Base-by-base conservation (phyloP, 257 asterid genomes). In the Gentiana dahurica region DNA sequence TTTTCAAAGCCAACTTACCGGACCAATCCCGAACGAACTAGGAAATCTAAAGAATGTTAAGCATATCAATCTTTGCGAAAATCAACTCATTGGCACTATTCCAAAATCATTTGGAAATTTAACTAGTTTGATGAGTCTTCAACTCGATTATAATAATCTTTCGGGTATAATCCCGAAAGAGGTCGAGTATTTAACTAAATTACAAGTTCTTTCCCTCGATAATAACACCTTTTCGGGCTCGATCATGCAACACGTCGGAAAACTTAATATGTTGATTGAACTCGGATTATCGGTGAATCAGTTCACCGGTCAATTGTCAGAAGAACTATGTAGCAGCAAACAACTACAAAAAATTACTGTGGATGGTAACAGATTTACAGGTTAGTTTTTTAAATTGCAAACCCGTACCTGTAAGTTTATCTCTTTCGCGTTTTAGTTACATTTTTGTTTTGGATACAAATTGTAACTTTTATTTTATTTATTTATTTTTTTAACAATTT, bases 261-360 rank as follows among this genome's bases (percentile, higher is more conserved):
- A 44, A 24, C 33, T 65, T 62, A 24, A 15, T 6, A 48, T 54
- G 2, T 51, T 51, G 55, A 6, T 53, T 54, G 24, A 24, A 77
- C 1, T 53, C 35, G 56, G 11, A 2, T 33, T 33, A 33, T 33
- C 35, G 33, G 11, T 52, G 24, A 39, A 39, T 39, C 45, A 39
- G 45, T 2, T 39, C 12, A 51, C 58, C 2, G 79, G 75, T 15
- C 43, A 59, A 8, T 52, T 77, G 49, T 77, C 79, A 2, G 55
- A 70, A 53, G 43, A 73, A 10, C 9, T 73, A 1, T 77, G 80
- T 33, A 48, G 34, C 10, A 67, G 70, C 52, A 66, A 65, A 41
- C 24, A 12, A 32, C 64, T 77, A 1, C 11, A 33, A 11, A 47
- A 47, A 6, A 51, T 73, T 6, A 54, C 56, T 5, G 67, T 54